A percentile compares a stretch with the other conserved stretches of the same genome.
Evolutionary conservation across 257 asterid genomes (phyloP).

Genomic region (Lithospermum erythrorhizon): DNA sequence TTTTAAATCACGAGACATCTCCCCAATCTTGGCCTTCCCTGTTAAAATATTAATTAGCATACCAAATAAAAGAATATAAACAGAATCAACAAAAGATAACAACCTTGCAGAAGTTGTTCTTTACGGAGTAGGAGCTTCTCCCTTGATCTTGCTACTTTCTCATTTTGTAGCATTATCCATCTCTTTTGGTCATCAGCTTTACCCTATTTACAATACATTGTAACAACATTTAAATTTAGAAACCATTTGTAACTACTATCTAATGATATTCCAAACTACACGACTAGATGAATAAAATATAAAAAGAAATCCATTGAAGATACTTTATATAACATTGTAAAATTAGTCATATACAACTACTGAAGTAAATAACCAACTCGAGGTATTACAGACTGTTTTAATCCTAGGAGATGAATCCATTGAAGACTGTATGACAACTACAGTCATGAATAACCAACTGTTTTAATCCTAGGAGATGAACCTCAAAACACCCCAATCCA

Average conservation of each 20-base stretch:
- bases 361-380: too few species aligned
- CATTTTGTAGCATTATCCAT: constrained; percentile 76
- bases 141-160: constrained; percentile 61
- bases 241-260: too few species aligned
- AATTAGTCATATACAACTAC: background rate
- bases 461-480: background rate
- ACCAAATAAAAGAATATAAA: constrained; percentile 3
- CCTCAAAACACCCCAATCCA: constrained; percentile 1
- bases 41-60: constrained; percentile 25
- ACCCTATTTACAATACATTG: constrained; percentile 36
- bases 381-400: background rate
- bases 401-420: background rate
- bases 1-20: constrained; percentile 56
- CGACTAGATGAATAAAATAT: too few species aligned
- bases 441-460: background rate
- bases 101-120: constrained; percentile 72
- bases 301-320: background rate
- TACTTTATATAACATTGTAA: background rate
- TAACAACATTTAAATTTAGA: background rate
- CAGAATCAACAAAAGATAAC: background rate
- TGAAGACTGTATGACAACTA: too few species aligned
- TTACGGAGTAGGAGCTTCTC: constrained; percentile 61
- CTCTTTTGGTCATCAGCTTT: constrained; percentile 93
- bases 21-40: constrained; percentile 69
- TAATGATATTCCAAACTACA: background rate